These are phyloP conservation scores for Rosellinia necatrix DNA, from an alignment of 2,329 filamentous ascomycete species.

Conservation along the genomic window DNA sequence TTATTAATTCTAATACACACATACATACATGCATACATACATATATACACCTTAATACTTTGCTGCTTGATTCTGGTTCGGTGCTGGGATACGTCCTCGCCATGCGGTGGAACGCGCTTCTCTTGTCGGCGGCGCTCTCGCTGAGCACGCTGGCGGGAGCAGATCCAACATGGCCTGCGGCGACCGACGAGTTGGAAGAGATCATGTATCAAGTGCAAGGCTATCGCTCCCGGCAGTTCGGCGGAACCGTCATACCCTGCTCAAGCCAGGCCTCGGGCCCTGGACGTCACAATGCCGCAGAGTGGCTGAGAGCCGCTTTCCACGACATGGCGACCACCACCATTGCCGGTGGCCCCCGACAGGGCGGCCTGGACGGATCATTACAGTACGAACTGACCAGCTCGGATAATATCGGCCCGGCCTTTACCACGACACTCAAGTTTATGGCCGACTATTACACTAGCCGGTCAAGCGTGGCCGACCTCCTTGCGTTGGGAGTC, in stretches of 20 bases:
- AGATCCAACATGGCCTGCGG: conserved; percentile 64
- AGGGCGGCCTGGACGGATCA: conserved; percentile 63
- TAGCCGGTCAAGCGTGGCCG: conserved; percentile 56
- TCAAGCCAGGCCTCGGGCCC: conserved; percentile 55
- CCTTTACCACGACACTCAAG: conserved; percentile 56
- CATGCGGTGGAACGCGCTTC: conserved; percentile 39
- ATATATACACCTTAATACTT: conserved; percentile 21
- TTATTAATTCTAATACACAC: conserved; percentile 11
- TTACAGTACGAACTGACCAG: conserved; percentile 62
- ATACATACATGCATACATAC: too few species aligned
- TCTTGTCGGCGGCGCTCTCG: conserved; percentile 45
- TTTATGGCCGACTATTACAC: conserved; percentile 61
- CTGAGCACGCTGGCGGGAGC: conserved; percentile 45
- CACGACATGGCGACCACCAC: conserved; percentile 66
- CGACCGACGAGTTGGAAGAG: conserved; percentile 65
- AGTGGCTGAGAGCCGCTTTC: conserved; percentile 65
- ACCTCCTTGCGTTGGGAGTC: conserved; percentile 62
- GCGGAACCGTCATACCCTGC: conserved; percentile 62
- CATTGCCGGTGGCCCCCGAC: conserved; percentile 44
- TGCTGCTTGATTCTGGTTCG: conserved; percentile 2
- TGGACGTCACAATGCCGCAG: conserved; percentile 62
- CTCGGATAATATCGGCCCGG: conserved; percentile 61
- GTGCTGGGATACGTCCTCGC: background rate
- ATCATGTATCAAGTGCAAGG: conserved; percentile 64
- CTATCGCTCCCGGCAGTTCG: conserved; percentile 59